Conservation (phyloP, 2,329 filamentous ascomycete species). For the Phyllosticta citribraziliensis region DNA sequence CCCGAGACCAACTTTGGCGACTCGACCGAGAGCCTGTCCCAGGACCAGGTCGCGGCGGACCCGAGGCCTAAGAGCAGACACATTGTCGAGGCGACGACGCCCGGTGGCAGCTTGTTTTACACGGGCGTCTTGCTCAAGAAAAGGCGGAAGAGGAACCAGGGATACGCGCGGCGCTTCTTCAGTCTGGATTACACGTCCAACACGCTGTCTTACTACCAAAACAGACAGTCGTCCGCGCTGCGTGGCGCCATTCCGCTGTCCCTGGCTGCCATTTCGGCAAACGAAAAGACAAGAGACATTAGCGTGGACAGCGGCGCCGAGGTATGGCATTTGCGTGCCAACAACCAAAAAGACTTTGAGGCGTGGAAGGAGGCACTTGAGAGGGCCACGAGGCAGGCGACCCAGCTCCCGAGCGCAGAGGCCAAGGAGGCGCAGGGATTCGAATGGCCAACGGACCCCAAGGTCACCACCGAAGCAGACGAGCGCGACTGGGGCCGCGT, state of each 20-base stretch:
- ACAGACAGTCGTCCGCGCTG: conserved; percentile 82
- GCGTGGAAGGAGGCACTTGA: conserved; percentile 83
- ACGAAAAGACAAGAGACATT: conserved; percentile 81
- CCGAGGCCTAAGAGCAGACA: conserved; percentile 31
- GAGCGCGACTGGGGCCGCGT: conserved; percentile 81
- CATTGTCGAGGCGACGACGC: conserved; percentile 16
- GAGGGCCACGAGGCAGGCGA: conserved; percentile 55
- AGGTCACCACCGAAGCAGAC: conserved; percentile 41
- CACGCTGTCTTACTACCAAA: conserved; percentile 93
- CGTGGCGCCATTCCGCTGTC: conserved; percentile 88
- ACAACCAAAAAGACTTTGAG: conserved; percentile 72
- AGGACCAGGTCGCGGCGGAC: conserved; percentile 27
- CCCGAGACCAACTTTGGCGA: conserved; percentile 28
- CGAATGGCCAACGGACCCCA: conserved; percentile 14
- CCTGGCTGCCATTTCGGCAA: conserved; percentile 80
- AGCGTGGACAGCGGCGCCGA: conserved; percentile 95
- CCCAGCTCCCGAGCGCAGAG: conserved; percentile 18
- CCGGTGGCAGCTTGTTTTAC: conserved; percentile 49
- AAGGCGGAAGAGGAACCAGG: conserved; percentile 85
- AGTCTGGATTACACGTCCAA: conserved; percentile 90
- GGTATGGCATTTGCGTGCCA: conserved; percentile 86
- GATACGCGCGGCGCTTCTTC: conserved; percentile 88
- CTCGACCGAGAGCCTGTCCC: conserved; percentile 47
- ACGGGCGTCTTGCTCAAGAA: conserved; percentile 83
- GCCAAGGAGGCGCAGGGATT: conserved; percentile 20